These are phyloP conservation scores for Erysimum cheiri DNA, from an alignment of 441 rosid genomes.

Conservation along the genomic window DNA sequence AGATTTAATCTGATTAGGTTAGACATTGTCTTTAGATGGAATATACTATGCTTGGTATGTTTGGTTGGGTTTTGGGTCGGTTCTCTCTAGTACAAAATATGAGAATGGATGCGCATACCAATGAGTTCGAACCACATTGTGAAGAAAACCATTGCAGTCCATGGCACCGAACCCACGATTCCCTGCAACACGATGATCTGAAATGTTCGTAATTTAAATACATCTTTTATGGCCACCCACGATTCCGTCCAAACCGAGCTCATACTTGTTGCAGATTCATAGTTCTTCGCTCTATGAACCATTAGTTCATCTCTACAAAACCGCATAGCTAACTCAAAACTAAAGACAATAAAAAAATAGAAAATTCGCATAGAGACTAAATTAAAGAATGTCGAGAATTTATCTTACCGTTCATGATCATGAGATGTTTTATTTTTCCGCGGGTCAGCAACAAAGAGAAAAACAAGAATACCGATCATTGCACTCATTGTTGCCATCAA, in stretches of 20 bases:
- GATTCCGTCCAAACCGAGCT: slow-evolving; percentile 77
- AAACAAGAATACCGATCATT: slow-evolving; percentile 78
- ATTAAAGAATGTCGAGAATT: not conserved
- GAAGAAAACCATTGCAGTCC: slow-evolving; percentile 98
- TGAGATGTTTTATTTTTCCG: slow-evolving; percentile 48
- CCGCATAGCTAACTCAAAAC: slow-evolving; percentile 2
- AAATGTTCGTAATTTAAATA: slow-evolving; percentile 75
- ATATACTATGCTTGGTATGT: not conserved
- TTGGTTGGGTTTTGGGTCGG: not conserved
- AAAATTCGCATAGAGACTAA: not conserved
- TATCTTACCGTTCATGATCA: slow-evolving; percentile 32
- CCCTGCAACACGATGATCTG: slow-evolving; percentile 92
- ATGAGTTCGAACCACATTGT: slow-evolving; percentile 97
- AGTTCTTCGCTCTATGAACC: not conserved
- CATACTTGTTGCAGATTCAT: slow-evolving; percentile 36
- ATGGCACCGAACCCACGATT: slow-evolving; percentile 80
- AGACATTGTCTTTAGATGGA: not conserved
- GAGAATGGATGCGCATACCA: slow-evolving; percentile 47
- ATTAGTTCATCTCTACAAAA: slow-evolving; percentile 55
- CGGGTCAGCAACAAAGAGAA: slow-evolving; percentile 78
- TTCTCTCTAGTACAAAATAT: slow-evolving; percentile 20
- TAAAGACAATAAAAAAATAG: not conserved
- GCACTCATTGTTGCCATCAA: slow-evolving; percentile 83
- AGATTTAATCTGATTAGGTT: not conserved
- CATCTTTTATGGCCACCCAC: slow-evolving; percentile 74